A percentile compares a stretch with the other conserved stretches of the same genome.
Evolutionary conservation across 768 basidiomycete species (phyloP).

Genomic region (Amanita jacksonii): DNA sequence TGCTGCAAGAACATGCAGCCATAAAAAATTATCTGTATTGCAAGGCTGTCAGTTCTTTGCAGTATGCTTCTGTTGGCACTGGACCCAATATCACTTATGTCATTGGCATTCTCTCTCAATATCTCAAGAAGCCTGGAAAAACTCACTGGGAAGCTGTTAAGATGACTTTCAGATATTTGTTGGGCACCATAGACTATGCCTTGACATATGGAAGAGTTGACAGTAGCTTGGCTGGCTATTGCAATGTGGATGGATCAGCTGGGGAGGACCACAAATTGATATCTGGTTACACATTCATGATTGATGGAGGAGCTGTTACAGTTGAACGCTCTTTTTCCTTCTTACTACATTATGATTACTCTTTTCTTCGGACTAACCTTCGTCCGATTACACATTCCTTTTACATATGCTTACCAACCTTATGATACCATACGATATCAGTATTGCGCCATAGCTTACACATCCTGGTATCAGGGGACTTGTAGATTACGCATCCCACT

Average conservation of each 20-base stretch:
- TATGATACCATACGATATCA: no score
- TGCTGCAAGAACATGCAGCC: slow-evolving; percentile 9
- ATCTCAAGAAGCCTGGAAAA: slow-evolving; percentile 21
- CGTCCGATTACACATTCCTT: no score
- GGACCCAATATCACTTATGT: slow-evolving; percentile 21
- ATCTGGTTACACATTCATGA: slow-evolving; percentile 16
- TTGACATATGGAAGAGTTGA: slow-evolving; percentile 14
- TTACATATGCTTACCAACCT: no score
- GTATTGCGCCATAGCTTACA: no score
- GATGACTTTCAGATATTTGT: slow-evolving; percentile 27
- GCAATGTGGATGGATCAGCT: slow-evolving; percentile 16
- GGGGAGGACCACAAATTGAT: slow-evolving; percentile 12
- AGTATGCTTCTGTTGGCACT: slow-evolving; percentile 17
- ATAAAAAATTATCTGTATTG: slow-evolving; percentile 19
- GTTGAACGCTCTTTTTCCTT: no score
- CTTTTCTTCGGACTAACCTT: no score
- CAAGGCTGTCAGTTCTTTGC: slow-evolving; percentile 18
- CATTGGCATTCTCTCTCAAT: slow-evolving; percentile 19
- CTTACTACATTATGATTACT: no score
- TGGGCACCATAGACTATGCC: slow-evolving; percentile 13
- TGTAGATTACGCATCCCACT: no score
- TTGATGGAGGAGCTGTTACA: no score
- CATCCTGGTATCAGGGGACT: no score
- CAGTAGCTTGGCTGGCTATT: slow-evolving; percentile 14
- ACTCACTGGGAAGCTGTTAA: slow-evolving; percentile 28